Conservation (phyloP, 2,329 filamentous ascomycete genomes). For the Sporothrix luriei region DNA sequence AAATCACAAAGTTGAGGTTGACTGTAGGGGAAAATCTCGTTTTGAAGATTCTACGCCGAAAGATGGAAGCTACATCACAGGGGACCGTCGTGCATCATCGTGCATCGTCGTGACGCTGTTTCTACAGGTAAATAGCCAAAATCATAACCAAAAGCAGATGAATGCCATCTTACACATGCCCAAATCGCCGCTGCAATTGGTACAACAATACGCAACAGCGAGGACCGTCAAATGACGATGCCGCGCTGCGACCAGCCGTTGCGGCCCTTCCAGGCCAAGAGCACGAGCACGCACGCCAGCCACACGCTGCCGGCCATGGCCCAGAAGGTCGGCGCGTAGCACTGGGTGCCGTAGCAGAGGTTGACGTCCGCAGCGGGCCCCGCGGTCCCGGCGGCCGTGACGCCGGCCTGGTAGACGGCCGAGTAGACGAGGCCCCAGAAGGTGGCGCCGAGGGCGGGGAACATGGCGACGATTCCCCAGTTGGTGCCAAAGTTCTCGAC, state of each 20-base stretch:
- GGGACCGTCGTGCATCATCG: no score
- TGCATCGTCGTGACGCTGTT: neutral
- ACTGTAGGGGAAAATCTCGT: neutral
- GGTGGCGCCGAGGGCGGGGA: conserved; percentile 83
- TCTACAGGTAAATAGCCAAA: neutral
- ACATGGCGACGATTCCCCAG: conserved; percentile 92
- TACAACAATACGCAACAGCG: neutral
- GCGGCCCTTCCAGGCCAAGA: conserved; percentile 79
- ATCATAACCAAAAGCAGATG: neutral
- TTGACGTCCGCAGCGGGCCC: conserved; percentile 49
- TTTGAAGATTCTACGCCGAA: neutral
- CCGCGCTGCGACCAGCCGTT: conserved; percentile 76
- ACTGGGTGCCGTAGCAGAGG: conserved; percentile 78
- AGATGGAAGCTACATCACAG: no score
- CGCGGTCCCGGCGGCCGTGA: no score
- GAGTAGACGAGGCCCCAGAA: conserved; percentile 93
- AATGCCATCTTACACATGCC: neutral
- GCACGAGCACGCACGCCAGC: conserved; percentile 70
- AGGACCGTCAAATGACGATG: conserved; percentile 59
- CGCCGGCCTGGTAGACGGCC: conserved; percentile 71
- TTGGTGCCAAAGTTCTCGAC: conserved; percentile 99
- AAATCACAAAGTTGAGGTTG: no score
- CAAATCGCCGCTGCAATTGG: neutral
- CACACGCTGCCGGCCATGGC: conserved; percentile 80
- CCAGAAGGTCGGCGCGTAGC: conserved; percentile 84